These are phyloP conservation scores for Naganishia friedmannii DNA, from an alignment of 768 basidiomycete genomes.

Conservation along the genomic window DNA sequence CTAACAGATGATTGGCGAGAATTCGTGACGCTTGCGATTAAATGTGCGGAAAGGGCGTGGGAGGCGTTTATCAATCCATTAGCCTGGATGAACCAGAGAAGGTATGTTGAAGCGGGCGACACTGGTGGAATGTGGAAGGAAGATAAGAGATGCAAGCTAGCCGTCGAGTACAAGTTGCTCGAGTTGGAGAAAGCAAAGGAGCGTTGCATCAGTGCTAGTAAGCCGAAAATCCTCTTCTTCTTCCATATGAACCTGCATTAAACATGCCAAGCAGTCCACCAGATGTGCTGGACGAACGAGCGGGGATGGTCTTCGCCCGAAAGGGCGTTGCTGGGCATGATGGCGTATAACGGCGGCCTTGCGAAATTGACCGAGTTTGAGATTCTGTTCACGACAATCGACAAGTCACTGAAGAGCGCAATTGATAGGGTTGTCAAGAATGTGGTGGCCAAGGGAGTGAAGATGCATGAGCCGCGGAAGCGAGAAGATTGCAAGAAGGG, in stretches of 20 bases:
- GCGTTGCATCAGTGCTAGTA: not conserved
- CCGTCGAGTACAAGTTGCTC: not conserved
- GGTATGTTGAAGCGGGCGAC: not conserved
- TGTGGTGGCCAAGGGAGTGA: not conserved
- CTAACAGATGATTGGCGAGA: not conserved
- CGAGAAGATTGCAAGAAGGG: not conserved
- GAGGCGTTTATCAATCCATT: not conserved
- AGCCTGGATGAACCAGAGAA: not conserved
- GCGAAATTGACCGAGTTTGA: not conserved
- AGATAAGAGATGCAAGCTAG: not conserved
- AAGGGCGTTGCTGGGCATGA: not conserved
- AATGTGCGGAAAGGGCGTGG: not conserved
- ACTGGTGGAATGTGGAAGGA: not conserved
- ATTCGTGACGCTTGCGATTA: not conserved
- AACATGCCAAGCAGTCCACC: not conserved
- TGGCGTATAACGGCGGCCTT: not conserved
- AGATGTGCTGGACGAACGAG: not conserved
- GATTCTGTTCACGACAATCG: not conserved
- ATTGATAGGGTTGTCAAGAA: not conserved
- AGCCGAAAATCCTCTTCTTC: not conserved
- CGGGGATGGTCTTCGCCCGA: no score
- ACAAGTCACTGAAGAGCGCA: not conserved
- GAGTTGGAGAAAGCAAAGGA: not conserved
- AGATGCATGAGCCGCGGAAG: not conserved
- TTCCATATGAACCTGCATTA: not conserved